Conservation (phyloP, 2,329 filamentous ascomycete species). For the Penicillium sp. region DNA sequence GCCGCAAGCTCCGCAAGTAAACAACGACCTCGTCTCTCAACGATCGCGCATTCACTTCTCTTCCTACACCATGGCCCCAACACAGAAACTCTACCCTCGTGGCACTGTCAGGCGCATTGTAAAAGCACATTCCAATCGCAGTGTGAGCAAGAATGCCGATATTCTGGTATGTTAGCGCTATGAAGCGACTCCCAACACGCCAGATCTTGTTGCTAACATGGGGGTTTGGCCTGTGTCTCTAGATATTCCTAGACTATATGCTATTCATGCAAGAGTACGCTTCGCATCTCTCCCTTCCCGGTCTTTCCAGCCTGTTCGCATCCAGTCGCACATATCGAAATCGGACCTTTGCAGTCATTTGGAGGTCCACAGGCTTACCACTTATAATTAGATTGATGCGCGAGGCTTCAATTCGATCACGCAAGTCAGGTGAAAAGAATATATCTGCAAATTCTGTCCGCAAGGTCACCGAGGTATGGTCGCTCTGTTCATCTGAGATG, state of each 20-base stretch:
- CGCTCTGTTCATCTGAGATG: background rate
- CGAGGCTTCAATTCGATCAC: conserved; percentile 76
- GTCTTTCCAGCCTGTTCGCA: background rate
- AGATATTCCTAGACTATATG: conserved; percentile 85
- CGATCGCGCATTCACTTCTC: background rate
- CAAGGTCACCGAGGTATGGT: conserved; percentile 74
- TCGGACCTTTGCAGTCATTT: background rate
- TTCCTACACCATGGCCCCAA: conserved; percentile 56
- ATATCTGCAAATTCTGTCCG: conserved; percentile 76
- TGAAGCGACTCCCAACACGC: background rate
- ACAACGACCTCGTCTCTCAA: conserved; percentile 13
- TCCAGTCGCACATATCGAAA: background rate
- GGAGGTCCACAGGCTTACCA: conserved; percentile 4
- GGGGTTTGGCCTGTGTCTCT: background rate
- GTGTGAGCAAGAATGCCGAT: conserved; percentile 82
- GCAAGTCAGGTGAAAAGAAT: conserved; percentile 71
- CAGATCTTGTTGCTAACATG: conserved; percentile 7
- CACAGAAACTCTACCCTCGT: conserved; percentile 79
- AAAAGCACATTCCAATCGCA: conserved; percentile 82
- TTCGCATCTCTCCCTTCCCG: background rate
- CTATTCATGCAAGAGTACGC: conserved; percentile 73
- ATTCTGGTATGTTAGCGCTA: conserved; percentile 64
- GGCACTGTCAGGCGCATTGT: conserved; percentile 85
- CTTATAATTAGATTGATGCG: conserved; percentile 66
- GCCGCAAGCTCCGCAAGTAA: conserved; percentile 14